Evolutionary conservation across 352 stramenopile species (phyloP), one percentile per base, ranked within the genome.

Genomic region (Globisporangium nunn): DNA sequence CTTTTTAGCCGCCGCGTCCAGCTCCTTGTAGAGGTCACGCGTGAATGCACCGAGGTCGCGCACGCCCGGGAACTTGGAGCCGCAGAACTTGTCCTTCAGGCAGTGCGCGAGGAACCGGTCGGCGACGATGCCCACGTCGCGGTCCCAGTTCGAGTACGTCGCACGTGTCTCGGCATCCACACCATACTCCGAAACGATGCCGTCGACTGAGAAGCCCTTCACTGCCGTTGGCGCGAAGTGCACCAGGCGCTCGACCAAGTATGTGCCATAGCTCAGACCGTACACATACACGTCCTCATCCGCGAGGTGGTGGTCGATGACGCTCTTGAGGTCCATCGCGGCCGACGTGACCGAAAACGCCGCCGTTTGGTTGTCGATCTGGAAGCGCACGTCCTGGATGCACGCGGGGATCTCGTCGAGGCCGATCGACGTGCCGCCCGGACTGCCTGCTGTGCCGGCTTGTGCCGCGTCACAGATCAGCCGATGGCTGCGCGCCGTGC

Each of bases 61-160:
- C 2, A 82, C 71, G n/a, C 56, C 63, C 0, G 77, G 64, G 53
- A 92, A 88, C 56, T 89, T 84, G 65, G 59, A 61, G 50, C 76
- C 71, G 61, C 82, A 92, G 62, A 79, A 87, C 8, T 66, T 43
- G 59, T 92, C 74, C 2, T 50, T 50, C n/a, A 80, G 37, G 57
- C 82, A 92, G 31, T 79, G 59, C 40, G 54, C 50, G 7, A 92
- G 67, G 56, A 88, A 86, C 1, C 75, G 75, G 37, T 74, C 64
- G 5, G 65, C 80, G 11, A 87, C 75, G 15, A 86, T 54, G 17
- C 74, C 74, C 7, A 92, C 75, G 52, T 92, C 82, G 45, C 82
- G 63, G 59, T 92, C 80, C 80, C 80, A 92, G 53, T 90, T 88
- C 14, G 82, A 89, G 55, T 89, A 90, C 46, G 80, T 91, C 28